Conservation (phyloP, 805 yeast genomes). For the Hanseniaspora vineae region DNA sequence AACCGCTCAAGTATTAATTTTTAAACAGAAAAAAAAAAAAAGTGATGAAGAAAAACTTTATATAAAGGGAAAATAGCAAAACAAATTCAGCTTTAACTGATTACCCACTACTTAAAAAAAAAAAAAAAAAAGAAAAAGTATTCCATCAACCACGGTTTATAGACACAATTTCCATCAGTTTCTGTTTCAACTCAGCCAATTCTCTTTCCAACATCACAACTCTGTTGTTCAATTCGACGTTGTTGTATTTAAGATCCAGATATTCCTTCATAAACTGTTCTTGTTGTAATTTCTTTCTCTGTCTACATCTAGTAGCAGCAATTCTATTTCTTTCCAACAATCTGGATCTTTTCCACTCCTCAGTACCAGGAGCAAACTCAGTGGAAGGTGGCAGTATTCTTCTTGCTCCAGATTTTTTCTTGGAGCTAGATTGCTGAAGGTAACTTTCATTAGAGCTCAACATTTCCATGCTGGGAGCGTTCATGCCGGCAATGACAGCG, state of each 20-base stretch:
- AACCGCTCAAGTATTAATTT: not conserved
- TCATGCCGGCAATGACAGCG: slow-evolving; percentile 30
- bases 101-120: too few species aligned
- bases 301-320: slow-evolving; percentile 61
- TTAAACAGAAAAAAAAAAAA: not conserved
- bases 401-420: slow-evolving; percentile 4
- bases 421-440: slow-evolving; percentile 17
- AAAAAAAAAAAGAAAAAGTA: not conserved
- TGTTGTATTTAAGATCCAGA: slow-evolving; percentile 33
- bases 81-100: too few species aligned
- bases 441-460: slow-evolving; percentile 37
- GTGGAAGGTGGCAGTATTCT: slow-evolving; percentile 12
- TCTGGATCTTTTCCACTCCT: slow-evolving; percentile 56
- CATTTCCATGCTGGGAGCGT: slow-evolving; percentile 15
- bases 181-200: not conserved
- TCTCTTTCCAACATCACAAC: slow-evolving; percentile 10
- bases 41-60: not conserved
- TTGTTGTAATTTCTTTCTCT: slow-evolving; percentile 57
- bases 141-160: not conserved
- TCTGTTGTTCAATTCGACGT: slow-evolving; percentile 26
- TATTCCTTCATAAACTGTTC: slow-evolving; percentile 51
- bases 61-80: too few species aligned
- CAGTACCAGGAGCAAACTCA: slow-evolving; percentile 52
- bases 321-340: slow-evolving; percentile 48
- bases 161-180: not conserved